Conservation (phyloP, 2,329 filamentous ascomycete species). For the Claviceps lovelessii region DNA sequence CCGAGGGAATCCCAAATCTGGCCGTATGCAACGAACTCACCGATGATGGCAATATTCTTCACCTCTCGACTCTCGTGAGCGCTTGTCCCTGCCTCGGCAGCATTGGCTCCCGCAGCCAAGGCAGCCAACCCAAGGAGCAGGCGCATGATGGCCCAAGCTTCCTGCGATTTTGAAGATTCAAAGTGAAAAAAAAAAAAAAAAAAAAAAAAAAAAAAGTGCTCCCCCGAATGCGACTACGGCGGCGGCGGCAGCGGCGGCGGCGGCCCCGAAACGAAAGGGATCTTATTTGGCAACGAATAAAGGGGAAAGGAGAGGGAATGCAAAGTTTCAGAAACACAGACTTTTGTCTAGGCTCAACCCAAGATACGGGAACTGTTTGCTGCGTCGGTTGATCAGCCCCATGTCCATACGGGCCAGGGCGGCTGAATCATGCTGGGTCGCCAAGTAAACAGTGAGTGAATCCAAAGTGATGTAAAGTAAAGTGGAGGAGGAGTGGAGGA, state of each 20-base stretch:
- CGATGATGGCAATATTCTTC: constrained; percentile 23
- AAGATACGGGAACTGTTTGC: not conserved
- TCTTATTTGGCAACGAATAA: not conserved
- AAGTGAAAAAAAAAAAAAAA: too few species aligned
- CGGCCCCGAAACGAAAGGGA: not conserved
- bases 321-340: not conserved
- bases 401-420: not conserved
- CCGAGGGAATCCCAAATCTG: not conserved
- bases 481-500: too few species aligned
- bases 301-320: not conserved
- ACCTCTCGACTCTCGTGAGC: constrained; percentile 8
- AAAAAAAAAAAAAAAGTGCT: too few species aligned
- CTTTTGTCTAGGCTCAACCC: not conserved
- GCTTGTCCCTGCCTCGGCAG: constrained; percentile 6
- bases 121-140: constrained; percentile 4
- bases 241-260: too few species aligned
- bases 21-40: constrained; percentile 13
- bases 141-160: constrained; percentile 1
- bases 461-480: too few species aligned
- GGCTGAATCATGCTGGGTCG: not conserved
- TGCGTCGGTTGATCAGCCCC: not conserved
- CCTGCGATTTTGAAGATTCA: too few species aligned
- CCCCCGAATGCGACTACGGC: not conserved
- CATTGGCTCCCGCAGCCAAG: constrained; percentile 7
- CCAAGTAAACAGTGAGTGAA: not conserved